Evolutionary conservation across 2,329 filamentous ascomycete species (phyloP).

Genomic region (Colletotrichum sp.): DNA sequence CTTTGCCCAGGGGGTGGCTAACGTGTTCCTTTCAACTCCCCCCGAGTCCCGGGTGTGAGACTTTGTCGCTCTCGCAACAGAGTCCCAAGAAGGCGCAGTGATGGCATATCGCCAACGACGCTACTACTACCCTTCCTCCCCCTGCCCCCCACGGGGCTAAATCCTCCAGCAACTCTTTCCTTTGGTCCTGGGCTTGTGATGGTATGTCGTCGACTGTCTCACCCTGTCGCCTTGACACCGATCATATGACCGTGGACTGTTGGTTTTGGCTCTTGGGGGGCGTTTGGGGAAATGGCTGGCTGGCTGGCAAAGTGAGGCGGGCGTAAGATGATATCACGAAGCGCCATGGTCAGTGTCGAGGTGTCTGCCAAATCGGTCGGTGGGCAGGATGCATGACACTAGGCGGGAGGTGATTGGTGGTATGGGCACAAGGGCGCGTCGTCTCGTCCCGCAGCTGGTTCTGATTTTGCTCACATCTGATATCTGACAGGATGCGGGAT

Average conservation of each 20-base stretch:
- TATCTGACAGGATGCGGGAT: constrained; percentile 13
- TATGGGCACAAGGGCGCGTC: not conserved
- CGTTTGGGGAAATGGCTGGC: not conserved
- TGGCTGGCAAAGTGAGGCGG: constrained; percentile 1
- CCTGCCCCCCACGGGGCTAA: not conserved
- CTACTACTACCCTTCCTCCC: not conserved
- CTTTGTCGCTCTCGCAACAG: not conserved
- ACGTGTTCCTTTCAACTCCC: not conserved
- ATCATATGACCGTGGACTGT: constrained; percentile 6
- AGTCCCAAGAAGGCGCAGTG: not conserved
- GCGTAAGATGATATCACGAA: constrained; percentile 21
- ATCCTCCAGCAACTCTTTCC: not conserved
- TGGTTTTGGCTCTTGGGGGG: not conserved
- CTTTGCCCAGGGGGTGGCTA: not conserved
- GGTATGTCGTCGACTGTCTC: constrained; percentile 5
- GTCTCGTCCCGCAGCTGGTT: not conserved
- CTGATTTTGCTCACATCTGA: not conserved
- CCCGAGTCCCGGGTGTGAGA: not conserved
- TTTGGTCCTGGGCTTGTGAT: not conserved
- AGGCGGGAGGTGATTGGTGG: constrained; percentile 14
- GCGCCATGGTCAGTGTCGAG: not conserved
- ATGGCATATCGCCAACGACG: not conserved
- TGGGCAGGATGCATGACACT: constrained; percentile 15
- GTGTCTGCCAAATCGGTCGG: not conserved
- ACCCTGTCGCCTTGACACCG: not conserved